Conservation (phyloP, 2,329 filamentous ascomycete species). For the Microdochium nivale region DNA sequence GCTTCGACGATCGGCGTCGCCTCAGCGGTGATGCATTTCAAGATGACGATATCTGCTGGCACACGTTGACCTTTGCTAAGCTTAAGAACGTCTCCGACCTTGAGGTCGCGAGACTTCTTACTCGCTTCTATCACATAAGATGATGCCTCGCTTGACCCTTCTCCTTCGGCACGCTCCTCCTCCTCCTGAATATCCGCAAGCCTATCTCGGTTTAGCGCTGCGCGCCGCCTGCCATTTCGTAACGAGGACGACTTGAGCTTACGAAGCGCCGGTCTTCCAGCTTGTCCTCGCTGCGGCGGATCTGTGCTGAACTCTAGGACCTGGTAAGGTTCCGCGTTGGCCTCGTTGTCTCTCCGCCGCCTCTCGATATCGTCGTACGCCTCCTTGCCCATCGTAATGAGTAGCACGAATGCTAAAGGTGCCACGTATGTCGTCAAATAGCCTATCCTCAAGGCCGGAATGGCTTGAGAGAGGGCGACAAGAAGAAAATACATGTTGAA, state of each 20-base stretch:
- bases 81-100: constrained; percentile 92
- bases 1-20: constrained; percentile 18
- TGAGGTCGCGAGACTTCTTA: constrained; percentile 80
- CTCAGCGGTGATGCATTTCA: constrained; percentile 69
- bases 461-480: constrained; percentile 87
- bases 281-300: constrained; percentile 32
- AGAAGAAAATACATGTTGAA: constrained; percentile 99
- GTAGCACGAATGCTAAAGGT: constrained; percentile 82
- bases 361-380: constrained; percentile 87
- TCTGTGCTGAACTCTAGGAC: constrained; percentile 53
- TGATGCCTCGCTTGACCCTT: constrained; percentile 31
- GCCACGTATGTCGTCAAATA: constrained; percentile 93
- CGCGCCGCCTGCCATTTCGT: constrained; percentile 28
- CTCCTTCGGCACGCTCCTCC: constrained; percentile 43
- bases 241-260: constrained; percentile 37
- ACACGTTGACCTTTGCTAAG: constrained; percentile 87
- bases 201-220: constrained; percentile 26
- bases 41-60: constrained; percentile 85
- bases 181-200: constrained; percentile 64
- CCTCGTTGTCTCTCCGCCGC: constrained; percentile 80
- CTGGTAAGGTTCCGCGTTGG: constrained; percentile 84
- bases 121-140: constrained; percentile 55
- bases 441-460: constrained; percentile 82
- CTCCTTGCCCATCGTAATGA: constrained; percentile 91
- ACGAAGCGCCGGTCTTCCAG: constrained; percentile 26